Base-by-base conservation (phyloP, 139 green algal species). In the Ulvella scutata region DNA sequence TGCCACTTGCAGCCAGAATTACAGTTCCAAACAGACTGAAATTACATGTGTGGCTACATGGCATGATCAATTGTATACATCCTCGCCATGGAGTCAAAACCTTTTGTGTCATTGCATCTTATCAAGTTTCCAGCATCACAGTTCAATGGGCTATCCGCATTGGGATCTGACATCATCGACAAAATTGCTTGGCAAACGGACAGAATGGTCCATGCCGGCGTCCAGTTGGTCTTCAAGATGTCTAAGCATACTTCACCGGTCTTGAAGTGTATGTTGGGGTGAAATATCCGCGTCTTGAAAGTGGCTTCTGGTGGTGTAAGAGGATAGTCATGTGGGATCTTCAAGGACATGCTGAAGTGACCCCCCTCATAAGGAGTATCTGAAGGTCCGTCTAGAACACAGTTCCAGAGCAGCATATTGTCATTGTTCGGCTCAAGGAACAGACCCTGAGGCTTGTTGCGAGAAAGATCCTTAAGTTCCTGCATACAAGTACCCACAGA, bases 241-340 rank as follows among this genome's bases (percentile, higher is more conserved):
- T 97, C 93, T 26, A 98, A 81, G 82, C 93, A 97, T 43, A 98
- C 94, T 76, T 98, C 93, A 2, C 93, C 93, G 0, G 91, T 97
- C 86, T 94, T 94, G 73, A 93, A 96, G 75, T 96, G 92, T 0
- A 98, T 83, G 76, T 97, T 98, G 9, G 93, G 93, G 61, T 98
- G 93, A 83, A 98, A 98, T 36, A 98, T 93, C 4, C 87, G 88
- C 31, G 93, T 98, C 13, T 76, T 74, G 83, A 87, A 98, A 21
- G 79, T 79, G 29, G 91, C 87, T 10, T 77, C 62, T 2, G 90
- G 91, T 0, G 92, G 86, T 26, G 90, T 84, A 26, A 98, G 78
- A 0, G 93, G 93, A 78, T 98, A 98, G 73, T 94, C 82, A 73
- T 96, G 85, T 3, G 93, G 93, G 4, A 98, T 87, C 1, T 77